Evolutionary conservation across 202 grass and related monocot species (phyloP), one percentile per base, ranked within the genome.

Genomic region (Hordeum pubiflorum): DNA sequence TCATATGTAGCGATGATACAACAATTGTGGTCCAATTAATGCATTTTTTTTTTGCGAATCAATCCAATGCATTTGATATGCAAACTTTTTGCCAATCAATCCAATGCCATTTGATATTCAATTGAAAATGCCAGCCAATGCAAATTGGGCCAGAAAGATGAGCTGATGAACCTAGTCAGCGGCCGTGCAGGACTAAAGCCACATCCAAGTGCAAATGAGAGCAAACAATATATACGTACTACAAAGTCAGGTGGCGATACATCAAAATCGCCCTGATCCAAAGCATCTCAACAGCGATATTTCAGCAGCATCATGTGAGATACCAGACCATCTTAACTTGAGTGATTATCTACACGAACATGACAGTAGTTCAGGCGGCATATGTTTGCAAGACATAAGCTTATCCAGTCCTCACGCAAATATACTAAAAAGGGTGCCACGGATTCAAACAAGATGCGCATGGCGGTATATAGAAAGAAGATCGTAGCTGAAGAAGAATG

Each of bases 331-430:
- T 54, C 32, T 81, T 70, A 41, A 27, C 40, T 82, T 41, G n/a
- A 66, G 4, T 61, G 52, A 69, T 52, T 83, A 83, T 89, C 74
- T 86, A 86, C 79, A 89, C 32, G 40, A 38, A 44, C 12, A 69
- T n/a, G 10, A 37, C 18, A 69, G 9, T 83, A 83, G 75, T 76
- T 86, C 73, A 70, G 54, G 32, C 1, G 6, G 48, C 64, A 72
- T 20, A 89, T 22, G 63, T 63, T 24, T 62, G 75, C 67, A 69
- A 78, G 32, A 62, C 54, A 55, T 52, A 34, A 69, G 38, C 21
- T 48, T 50, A 60, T 73, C 20, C 50, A 76, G 58, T 40, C 18
- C n/a, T 69, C 50, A 33, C 50, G 10, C 10, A 63, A 52, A 21
- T 52, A 21, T 29, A 85, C 40, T 74, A 67, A 37, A 17, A 13